These are phyloP conservation scores for Fomitopsis palustris DNA, from an alignment of 1,284 basidiomycete genomes.

Conservation along the genomic window DNA sequence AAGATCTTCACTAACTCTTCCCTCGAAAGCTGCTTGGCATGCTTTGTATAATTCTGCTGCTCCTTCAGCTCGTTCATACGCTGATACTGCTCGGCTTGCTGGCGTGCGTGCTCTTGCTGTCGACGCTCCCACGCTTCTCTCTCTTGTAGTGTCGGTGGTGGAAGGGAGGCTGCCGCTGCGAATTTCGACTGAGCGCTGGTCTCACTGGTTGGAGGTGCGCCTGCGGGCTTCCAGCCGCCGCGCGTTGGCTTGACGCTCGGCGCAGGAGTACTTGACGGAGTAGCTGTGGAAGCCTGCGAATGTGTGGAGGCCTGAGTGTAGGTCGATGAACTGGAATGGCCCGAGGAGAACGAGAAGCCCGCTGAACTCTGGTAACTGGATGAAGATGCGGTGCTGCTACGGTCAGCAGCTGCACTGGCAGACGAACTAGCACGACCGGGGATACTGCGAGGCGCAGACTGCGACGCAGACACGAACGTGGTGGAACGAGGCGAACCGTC, in stretches of 20 bases:
- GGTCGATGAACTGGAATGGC: constrained; percentile 19
- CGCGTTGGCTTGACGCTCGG: constrained; percentile 18
- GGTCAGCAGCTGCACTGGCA: constrained; percentile 22
- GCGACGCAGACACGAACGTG: not conserved
- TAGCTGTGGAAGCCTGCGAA: constrained; percentile 20
- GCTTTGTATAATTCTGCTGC: constrained; percentile 34
- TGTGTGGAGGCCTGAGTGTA: constrained; percentile 17
- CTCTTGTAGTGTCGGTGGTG: constrained; percentile 6
- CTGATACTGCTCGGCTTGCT: constrained; percentile 57
- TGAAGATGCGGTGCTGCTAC: constrained; percentile 29
- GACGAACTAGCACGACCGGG: constrained; percentile 21
- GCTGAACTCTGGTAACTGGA: constrained; percentile 21
- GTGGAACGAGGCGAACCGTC: constrained; percentile 11
- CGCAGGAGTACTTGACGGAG: constrained; percentile 13
- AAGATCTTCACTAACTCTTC: constrained; percentile 52
- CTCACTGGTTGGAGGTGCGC: constrained; percentile 17
- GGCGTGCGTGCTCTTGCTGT: constrained; percentile 51
- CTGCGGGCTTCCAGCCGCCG: constrained; percentile 19
- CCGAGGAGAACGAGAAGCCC: constrained; percentile 17
- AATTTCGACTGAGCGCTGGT: constrained; percentile 16
- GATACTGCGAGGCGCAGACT: constrained; percentile 15
- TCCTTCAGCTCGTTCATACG: constrained; percentile 50
- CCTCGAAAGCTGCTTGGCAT: constrained; percentile 43
- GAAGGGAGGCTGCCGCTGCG: constrained; percentile 7
- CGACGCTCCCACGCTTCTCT: constrained; percentile 53